A percentile compares a stretch with the other conserved stretches of the same genome.
Conservation (phyloP, 305 asterid genomes). For the Coffea humblotiana region DNA sequence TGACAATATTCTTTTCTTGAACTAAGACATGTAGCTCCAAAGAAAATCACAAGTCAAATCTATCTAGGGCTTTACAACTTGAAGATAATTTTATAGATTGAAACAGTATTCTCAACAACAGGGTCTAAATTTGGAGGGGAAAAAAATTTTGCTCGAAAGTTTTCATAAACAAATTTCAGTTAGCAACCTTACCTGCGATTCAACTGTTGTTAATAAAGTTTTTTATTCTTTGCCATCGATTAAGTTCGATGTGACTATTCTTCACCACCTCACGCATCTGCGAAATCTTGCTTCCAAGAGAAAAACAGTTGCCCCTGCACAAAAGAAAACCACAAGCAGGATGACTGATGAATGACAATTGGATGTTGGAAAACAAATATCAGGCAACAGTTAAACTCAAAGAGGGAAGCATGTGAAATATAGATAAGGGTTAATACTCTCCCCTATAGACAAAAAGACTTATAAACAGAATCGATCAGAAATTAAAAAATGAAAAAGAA, state of each 20-base stretch:
- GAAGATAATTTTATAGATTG: neutral
- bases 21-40: neutral
- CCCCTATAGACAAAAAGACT: neutral
- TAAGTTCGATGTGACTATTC: slow-evolving; percentile 50
- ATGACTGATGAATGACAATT: neutral
- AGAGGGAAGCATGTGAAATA: neutral
- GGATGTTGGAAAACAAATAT: neutral
- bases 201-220: slow-evolving; percentile 45
- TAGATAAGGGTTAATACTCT: neutral
- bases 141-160: neutral
- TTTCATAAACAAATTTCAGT: neutral
- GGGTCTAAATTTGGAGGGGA: neutral
- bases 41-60: neutral
- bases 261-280: slow-evolving; percentile 49
- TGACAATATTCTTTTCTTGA: neutral
- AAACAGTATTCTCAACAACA: neutral
- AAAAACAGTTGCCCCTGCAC: slow-evolving; percentile 49
- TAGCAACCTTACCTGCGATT: slow-evolving; percentile 56
- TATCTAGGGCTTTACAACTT: neutral
- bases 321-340: slow-evolving; percentile 11
- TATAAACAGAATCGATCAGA: neutral
- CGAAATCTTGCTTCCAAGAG: slow-evolving; percentile 52
- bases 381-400: neutral
- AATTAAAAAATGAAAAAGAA: no score
- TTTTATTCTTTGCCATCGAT: slow-evolving; percentile 39